Percentiles rank a stretch among this genome's conserved stretches.
phyloP scores from a whole-genome alignment of 2,329 filamentous ascomycete species.

The Penicillium decumbens region DNA sequence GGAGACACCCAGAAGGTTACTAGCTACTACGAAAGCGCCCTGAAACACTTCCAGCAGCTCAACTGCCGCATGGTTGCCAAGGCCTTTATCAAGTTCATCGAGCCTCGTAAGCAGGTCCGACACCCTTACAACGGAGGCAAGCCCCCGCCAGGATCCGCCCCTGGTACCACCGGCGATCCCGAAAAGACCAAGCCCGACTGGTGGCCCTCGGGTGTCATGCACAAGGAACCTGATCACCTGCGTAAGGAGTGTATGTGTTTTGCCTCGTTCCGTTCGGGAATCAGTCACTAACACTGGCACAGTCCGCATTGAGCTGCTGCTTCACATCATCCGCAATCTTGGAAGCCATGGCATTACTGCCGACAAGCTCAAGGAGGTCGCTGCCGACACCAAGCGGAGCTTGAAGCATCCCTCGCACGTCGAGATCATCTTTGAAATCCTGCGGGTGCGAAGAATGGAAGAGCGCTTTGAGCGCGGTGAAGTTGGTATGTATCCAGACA shows the following conservation, averaged over 20 bases:
- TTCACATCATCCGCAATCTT: conserved; percentile 41
- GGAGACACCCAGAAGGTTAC: conserved; percentile 38
- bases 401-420: conserved; percentile 35
- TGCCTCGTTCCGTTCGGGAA: background rate
- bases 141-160: conserved; percentile 31
- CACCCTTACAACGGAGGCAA: conserved; percentile 49
- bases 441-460: conserved; percentile 39
- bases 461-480: conserved; percentile 41
- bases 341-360: conserved; percentile 33
- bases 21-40: conserved; percentile 40
- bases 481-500: conserved; percentile 31
- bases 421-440: conserved; percentile 40
- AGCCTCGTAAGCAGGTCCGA: conserved; percentile 47
- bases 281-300: conserved; percentile 2
- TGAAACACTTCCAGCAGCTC: conserved; percentile 45
- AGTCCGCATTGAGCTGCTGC: conserved; percentile 38
- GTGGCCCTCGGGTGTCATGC: conserved; percentile 44
- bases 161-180: conserved; percentile 39
- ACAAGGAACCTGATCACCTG: conserved; percentile 49
- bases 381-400: conserved; percentile 38
- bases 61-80: conserved; percentile 46
- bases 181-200: conserved; percentile 45
- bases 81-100: conserved; percentile 46
- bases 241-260: conserved; percentile 42
- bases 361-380: conserved; percentile 40